These are phyloP conservation scores for Brassica rapa DNA, from an alignment of 345 rosid genomes.

Conservation along the genomic window DNA sequence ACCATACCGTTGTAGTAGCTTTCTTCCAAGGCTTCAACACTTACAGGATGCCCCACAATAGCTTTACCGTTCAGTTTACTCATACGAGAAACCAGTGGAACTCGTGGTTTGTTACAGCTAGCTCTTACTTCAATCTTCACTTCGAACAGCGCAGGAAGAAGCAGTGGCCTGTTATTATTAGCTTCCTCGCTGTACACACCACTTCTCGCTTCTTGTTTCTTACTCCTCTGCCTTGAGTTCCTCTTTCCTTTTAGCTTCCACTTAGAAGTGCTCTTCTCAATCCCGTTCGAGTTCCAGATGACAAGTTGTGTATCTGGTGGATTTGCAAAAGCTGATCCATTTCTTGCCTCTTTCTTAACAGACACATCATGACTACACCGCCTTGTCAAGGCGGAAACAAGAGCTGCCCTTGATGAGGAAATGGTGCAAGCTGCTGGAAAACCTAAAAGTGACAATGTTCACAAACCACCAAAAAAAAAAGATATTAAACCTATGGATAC, in stretches of 20 bases:
- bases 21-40: constrained; percentile 55
- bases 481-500: constrained; percentile 8
- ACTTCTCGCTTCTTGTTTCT: constrained; percentile 60
- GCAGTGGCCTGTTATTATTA: constrained; percentile 36
- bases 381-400: constrained; percentile 49
- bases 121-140: constrained; percentile 78
- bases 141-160: constrained; percentile 47
- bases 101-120: constrained; percentile 62
- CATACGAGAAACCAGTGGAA: constrained; percentile 87
- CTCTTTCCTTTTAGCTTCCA: constrained; percentile 97
- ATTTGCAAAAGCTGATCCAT: constrained; percentile 55
- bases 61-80: constrained; percentile 82
- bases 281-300: constrained; percentile 47
- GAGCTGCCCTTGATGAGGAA: constrained; percentile 39
- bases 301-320: constrained; percentile 43
- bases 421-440: constrained; percentile 21
- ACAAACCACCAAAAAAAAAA: constrained; percentile 10
- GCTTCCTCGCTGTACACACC: constrained; percentile 50
- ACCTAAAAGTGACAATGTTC: constrained; percentile 8
- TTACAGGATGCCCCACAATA: constrained; percentile 81
- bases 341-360: constrained; percentile 47
- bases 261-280: constrained; percentile 72
- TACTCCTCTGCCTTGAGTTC: constrained; percentile 74
- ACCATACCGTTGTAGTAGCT: constrained; percentile 39
- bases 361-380: constrained; percentile 46